Evolutionary conservation across 192 early-diverging fungal species (phyloP), one percentile per base, ranked within the genome.

Genomic region (Helicostylum pulchrum): DNA sequence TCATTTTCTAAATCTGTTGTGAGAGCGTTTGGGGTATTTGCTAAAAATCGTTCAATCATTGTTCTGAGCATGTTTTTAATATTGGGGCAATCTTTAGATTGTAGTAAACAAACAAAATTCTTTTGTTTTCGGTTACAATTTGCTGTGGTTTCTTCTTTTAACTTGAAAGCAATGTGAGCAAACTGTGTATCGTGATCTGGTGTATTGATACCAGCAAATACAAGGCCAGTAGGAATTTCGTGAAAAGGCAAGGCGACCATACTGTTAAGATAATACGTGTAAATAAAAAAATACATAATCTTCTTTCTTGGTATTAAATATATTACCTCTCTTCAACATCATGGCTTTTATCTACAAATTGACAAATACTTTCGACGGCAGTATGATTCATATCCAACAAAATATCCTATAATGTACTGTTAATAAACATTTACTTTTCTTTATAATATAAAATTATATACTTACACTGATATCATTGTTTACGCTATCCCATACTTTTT

Each of bases 161-260:
- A 72, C 52, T 70, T 68, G 63, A n/a, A 53, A 48, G 83, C 80
- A 19, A 94, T 81, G 58, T 86, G 82, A 52, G 71, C 67, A 61
- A 92, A 94, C 9, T 90, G 78, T 21, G 81, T 77, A 57, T 83
- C 83, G 46, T 94, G 88, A 69, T 94, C 92, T 31, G 86, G 84
- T 0, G 82, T 86, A 62, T 94, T 94, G 66, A 87, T 83, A 51
- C 88, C 88, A 0, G 88, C 82, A 75, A 91, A 90, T 1, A 88
- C 78, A 2, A 93, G 73, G 2, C 82, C 91, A 15, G 91, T 84
- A 0, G 91, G 84, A 34, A 91, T 71, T 64, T 93, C 89, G 46
- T 81, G 77, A 64, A 80, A 83, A 2, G 87, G 85, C 53, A 79
- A 74, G 4, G 74, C 68, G 8, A 84, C 71, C 65, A 73, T 67